Evolutionary conservation across 2,329 filamentous ascomycete genomes (phyloP).

Genomic region (Dactylellina sp.): DNA sequence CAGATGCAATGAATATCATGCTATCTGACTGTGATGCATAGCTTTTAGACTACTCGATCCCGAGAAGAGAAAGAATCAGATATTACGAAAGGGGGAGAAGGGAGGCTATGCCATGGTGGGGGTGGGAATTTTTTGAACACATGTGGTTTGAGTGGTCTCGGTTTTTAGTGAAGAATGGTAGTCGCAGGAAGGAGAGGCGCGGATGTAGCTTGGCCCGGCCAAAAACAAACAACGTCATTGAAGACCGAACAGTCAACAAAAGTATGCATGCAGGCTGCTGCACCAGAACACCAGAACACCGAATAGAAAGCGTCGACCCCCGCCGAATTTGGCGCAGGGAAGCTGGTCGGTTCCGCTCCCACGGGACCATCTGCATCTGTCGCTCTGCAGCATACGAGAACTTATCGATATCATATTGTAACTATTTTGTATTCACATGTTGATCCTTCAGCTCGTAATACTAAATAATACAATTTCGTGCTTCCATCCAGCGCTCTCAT

Average conservation of each 20-base stretch:
- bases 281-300: neutral
- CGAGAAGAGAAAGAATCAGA: neutral
- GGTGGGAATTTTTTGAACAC: neutral
- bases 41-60: neutral
- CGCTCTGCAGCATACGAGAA: conserved; percentile 8
- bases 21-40: neutral
- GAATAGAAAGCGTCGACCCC: too few species aligned
- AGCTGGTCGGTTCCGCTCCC: conserved; percentile 14
- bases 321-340: too few species aligned
- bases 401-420: too few species aligned
- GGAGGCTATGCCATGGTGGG: neutral
- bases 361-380: conserved; percentile 16
- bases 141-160: conserved; percentile 6
- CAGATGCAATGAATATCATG: neutral
- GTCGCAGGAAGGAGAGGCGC: neutral
- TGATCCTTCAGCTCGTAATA: neutral
- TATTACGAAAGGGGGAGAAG: neutral
- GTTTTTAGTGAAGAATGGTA: conserved; percentile 14
- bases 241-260: conserved; percentile 21
- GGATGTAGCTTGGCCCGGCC: conserved; percentile 4
- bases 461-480: neutral
- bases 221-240: neutral
- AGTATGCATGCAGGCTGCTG: neutral
- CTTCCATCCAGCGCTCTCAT: neutral
- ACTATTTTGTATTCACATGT: neutral